Evolutionary conservation across 2,329 filamentous ascomycete species (phyloP).

Genomic region (Colletotrichum chrysophilum): DNA sequence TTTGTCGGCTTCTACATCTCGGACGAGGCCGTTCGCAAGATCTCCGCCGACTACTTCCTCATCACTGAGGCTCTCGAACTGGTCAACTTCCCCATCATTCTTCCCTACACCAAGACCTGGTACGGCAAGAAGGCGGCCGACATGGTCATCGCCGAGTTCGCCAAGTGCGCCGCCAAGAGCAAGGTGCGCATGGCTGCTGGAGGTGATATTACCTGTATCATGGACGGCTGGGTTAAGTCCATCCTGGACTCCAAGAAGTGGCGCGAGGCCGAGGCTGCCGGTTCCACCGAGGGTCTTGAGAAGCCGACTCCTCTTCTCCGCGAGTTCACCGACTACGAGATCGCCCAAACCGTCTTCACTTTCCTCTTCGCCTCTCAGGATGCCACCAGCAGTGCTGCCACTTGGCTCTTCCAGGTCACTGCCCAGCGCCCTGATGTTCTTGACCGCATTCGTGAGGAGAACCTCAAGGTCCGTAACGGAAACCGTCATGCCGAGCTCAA

Average conservation of each 20-base stretch:
- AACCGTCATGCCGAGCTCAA: constrained; percentile 72
- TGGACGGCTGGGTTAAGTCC: constrained; percentile 91
- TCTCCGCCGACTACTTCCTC: constrained; percentile 95
- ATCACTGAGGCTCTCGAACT: constrained; percentile 95
- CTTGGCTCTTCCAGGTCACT: constrained; percentile 94
- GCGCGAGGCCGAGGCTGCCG: constrained; percentile 77
- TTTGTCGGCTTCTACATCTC: constrained; percentile 97
- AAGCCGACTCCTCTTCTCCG: constrained; percentile 86
- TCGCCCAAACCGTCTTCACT: constrained; percentile 91
- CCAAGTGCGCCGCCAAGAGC: constrained; percentile 90
- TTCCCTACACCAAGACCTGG: constrained; percentile 95
- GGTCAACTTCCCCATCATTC: constrained; percentile 97
- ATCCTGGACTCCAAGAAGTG: constrained; percentile 88
- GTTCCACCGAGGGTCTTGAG: constrained; percentile 70
- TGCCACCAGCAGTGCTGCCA: constrained; percentile 90
- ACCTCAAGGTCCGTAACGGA: constrained; percentile 76
- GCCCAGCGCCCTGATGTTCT: constrained; percentile 93
- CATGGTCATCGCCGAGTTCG: constrained; percentile 88
- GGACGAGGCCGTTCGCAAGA: constrained; percentile 88
- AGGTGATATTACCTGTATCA: constrained; percentile 86
- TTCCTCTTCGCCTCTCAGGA: constrained; percentile 98
- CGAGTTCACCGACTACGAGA: constrained; percentile 89
- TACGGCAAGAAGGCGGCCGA: constrained; percentile 96
- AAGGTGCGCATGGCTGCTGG: constrained; percentile 91
- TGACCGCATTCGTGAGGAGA: constrained; percentile 90